Percentiles rank a stretch among this genome's conserved stretches.
phyloP scores from a whole-genome alignment of 1,139 yeast species.

The Hansenula sp. region DNA sequence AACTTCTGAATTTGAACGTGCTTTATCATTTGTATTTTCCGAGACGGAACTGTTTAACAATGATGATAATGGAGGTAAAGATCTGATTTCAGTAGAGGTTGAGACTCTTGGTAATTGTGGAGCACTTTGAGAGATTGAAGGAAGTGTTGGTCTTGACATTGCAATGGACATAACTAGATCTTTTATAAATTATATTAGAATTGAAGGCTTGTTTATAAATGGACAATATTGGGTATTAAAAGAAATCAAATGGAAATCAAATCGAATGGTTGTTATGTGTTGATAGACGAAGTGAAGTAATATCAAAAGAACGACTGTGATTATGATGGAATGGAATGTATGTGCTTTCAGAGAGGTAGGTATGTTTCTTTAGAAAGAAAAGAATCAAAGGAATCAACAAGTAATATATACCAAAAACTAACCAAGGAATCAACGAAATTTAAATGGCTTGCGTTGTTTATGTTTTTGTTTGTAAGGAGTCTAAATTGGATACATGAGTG shows the following conservation, averaged over 20 bases:
- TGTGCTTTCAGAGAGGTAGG: not conserved
- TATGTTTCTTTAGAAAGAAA: not conserved
- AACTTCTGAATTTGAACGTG: not conserved
- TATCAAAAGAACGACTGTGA: not conserved
- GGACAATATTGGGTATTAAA: too few species aligned
- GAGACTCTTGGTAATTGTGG: not conserved
- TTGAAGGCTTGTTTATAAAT: too few species aligned
- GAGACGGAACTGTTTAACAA: constrained; percentile 8
- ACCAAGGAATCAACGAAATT: not conserved
- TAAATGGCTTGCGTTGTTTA: not conserved
- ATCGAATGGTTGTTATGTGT: not conserved
- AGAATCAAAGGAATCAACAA: not conserved
- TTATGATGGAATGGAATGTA: not conserved
- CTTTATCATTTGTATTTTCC: not conserved
- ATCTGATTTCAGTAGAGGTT: constrained; percentile 3
- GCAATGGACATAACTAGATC: constrained; percentile 9
- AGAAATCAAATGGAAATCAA: not conserved
- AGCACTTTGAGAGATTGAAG: constrained; percentile 1
- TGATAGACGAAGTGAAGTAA: not conserved
- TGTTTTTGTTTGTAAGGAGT: not conserved
- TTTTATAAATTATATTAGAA: not conserved
- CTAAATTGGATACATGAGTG: too few species aligned
- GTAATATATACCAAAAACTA: too few species aligned
- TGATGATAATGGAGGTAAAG: constrained; percentile 12
- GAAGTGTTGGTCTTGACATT: constrained; percentile 11